These are phyloP conservation scores for Xylaria castorea DNA, from an alignment of 495 filamentous ascomycete genomes.

Conservation along the genomic window DNA sequence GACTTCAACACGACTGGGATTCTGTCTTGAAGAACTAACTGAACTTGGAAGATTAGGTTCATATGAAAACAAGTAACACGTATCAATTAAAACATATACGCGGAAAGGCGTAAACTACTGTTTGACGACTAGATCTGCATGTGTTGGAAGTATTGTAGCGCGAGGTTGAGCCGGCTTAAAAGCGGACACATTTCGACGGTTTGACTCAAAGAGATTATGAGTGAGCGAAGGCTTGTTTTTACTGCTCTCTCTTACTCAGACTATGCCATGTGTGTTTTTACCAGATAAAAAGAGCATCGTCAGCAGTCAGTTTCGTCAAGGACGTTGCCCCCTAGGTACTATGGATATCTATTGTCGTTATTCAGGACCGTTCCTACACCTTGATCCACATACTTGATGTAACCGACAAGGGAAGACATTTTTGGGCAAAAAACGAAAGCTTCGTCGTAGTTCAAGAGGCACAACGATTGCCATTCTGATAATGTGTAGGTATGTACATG, in stretches of 20 bases:
- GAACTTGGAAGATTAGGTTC: not conserved
- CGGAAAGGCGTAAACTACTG: not conserved
- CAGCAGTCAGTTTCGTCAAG: not conserved
- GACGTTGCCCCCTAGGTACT: not conserved
- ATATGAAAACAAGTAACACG: not conserved
- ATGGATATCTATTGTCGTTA: not conserved
- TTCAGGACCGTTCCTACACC: constrained; percentile 4
- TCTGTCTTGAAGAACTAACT: not conserved
- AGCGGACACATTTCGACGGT: not conserved
- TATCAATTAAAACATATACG: not conserved
- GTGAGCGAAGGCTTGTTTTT: not conserved
- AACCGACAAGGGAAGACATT: not conserved
- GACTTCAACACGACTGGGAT: not conserved
- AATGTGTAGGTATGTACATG: constrained; percentile 28
- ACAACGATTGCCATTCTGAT: constrained; percentile 15
- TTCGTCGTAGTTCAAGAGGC: constrained; percentile 8
- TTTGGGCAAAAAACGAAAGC: not conserved
- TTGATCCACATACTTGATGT: not conserved
- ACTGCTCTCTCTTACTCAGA: not conserved
- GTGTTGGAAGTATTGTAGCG: not conserved
- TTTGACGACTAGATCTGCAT: not conserved
- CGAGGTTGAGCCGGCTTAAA: not conserved
- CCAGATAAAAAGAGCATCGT: not conserved
- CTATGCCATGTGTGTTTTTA: not conserved
- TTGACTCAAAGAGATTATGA: not conserved